Conservation (phyloP, 768 basidiomycete genomes). For the Exsudoporus frostii region DNA sequence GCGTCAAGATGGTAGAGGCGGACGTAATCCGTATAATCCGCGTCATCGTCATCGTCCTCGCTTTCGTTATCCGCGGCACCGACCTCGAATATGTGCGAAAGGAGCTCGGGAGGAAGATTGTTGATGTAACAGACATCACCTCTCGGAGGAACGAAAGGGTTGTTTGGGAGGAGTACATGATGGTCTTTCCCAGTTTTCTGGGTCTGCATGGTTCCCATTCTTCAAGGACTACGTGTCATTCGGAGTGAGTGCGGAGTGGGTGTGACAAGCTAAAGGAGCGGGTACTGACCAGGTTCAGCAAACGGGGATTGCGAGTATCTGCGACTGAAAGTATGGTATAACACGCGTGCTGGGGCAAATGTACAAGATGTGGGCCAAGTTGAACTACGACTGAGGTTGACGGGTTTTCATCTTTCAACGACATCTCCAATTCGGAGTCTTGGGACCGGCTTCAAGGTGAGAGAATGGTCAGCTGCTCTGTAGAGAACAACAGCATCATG, state of each 20-base stretch:
- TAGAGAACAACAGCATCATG: conserved; percentile 37
- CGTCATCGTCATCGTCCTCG: conserved; percentile 36
- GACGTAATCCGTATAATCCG: not conserved
- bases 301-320: not conserved
- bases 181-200: not conserved
- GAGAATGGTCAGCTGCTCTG: too few relatives aligned
- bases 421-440: too few relatives aligned
- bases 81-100: conserved; percentile 51
- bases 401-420: not conserved
- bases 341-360: not conserved
- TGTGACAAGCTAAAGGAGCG: not conserved
- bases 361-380: not conserved
- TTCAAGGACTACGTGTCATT: not conserved
- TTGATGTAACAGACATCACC: conserved; percentile 46
- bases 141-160: conserved; percentile 46
- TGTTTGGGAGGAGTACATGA: conserved; percentile 36
- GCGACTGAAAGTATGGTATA: not conserved
- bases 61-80: conserved; percentile 40
- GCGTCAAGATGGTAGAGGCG: conserved; percentile 32
- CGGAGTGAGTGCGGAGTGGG: not conserved
- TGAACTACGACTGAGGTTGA: not conserved
- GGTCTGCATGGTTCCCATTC: conserved; percentile 3
- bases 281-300: not conserved
- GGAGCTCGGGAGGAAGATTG: conserved; percentile 52
- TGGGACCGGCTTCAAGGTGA: too few relatives aligned